Conservation (phyloP, 495 filamentous ascomycete genomes). For the Aspergillus saccharolyticus region DNA sequence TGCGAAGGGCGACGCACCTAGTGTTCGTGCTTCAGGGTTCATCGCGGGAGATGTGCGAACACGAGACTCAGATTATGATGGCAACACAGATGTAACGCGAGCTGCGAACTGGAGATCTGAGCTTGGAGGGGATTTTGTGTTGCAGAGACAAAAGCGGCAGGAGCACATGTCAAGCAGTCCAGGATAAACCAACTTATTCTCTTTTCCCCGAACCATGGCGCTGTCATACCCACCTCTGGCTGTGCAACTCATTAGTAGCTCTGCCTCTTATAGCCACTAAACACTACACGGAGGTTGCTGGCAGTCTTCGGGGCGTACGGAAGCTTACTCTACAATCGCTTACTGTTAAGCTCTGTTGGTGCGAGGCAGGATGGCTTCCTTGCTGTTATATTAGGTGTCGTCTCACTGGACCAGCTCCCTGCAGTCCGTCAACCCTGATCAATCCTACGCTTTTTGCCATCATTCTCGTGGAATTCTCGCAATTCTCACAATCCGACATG, state of each 20-base stretch:
- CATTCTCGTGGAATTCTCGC: neutral
- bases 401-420: too few relatives aligned
- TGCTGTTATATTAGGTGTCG: neutral
- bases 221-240: neutral
- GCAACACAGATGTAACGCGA: neutral
- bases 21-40: too few relatives aligned
- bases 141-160: neutral
- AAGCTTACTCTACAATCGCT: neutral
- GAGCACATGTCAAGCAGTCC: neutral
- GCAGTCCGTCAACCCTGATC: too few relatives aligned
- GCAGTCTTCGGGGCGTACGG: neutral
- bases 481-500: neutral
- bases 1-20: too few relatives aligned
- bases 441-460: neutral
- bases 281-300: neutral
- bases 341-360: neutral
- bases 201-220: neutral
- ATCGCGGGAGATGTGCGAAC: too few relatives aligned
- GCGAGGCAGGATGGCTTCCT: neutral
- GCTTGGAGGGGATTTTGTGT: too few relatives aligned
- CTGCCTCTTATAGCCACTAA: neutral
- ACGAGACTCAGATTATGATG: neutral
- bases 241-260: neutral
- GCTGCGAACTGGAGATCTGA: neutral
- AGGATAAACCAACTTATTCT: neutral